Percentiles rank a stretch among this genome's conserved stretches.
Evolutionary conservation across 176 grass and related monocot genomes (phyloP).

Genomic region (Olyra latifolia): DNA sequence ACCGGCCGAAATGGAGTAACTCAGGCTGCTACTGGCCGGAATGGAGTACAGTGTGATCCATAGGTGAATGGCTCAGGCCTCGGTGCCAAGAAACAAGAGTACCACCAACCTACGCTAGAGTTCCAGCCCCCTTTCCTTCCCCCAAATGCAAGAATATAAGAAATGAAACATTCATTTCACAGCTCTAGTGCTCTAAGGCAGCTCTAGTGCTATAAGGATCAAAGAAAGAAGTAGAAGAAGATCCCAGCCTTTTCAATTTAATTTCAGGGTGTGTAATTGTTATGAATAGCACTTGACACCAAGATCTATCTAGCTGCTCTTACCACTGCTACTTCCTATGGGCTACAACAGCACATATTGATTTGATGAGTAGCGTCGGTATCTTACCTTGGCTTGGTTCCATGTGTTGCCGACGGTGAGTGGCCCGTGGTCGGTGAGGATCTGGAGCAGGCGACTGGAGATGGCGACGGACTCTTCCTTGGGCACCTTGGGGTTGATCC

Average conservation of each 20-base stretch:
- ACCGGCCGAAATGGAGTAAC: background rate
- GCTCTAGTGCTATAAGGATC: background rate
- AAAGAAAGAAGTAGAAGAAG: background rate
- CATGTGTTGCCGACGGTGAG: slow-evolving; percentile 72
- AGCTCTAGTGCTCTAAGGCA: too few relatives aligned
- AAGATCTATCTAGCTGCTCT: background rate
- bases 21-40: too few relatives aligned
- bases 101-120: background rate
- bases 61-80: background rate
- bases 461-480: slow-evolving; percentile 78
- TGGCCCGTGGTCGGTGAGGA: slow-evolving; percentile 74
- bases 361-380: background rate
- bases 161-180: background rate
- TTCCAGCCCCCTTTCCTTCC: background rate
- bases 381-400: slow-evolving; percentile 75
- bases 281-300: too few relatives aligned
- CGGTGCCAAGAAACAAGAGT: background rate
- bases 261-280: background rate
- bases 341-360: too few relatives aligned
- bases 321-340: too few relatives aligned
- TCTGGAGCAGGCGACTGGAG: slow-evolving; percentile 69
- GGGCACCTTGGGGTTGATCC: slow-evolving; percentile 87
- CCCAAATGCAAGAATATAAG: background rate
- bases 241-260: background rate
- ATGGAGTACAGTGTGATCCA: background rate